Conservation (phyloP, 352 stramenopile species). For the Globisporangium abappressorium region DNA sequence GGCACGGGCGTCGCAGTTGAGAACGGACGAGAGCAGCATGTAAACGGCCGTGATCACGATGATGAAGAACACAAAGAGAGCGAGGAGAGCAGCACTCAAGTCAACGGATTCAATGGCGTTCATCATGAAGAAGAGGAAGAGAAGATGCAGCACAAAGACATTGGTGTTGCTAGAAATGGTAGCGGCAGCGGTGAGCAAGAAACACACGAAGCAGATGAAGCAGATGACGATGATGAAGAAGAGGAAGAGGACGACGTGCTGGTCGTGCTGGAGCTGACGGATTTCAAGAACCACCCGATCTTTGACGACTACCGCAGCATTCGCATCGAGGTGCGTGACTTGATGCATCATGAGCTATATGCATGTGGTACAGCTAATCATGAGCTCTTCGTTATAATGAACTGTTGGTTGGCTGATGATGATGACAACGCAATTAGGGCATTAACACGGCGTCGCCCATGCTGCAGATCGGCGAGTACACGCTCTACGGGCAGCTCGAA, state of each 20-base stretch:
- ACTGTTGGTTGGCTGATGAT: not conserved
- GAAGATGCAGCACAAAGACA: not conserved
- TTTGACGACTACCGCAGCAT: slow-evolving; percentile 64
- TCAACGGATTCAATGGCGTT: not conserved
- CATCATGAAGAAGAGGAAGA: not conserved
- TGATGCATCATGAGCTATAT: not conserved
- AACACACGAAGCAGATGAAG: not conserved
- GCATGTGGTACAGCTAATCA: not conserved
- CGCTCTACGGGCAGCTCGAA: slow-evolving; percentile 60
- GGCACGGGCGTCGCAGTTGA: too few relatives aligned
- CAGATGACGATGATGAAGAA: slow-evolving; percentile 25
- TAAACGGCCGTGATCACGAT: not conserved
- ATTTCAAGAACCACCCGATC: slow-evolving; percentile 82
- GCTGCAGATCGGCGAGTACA: slow-evolving; percentile 71
- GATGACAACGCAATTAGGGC: slow-evolving; percentile 27
- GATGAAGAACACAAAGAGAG: not conserved
- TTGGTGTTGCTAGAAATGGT: not conserved
- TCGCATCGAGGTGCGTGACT: slow-evolving; percentile 50
- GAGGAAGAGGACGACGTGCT: slow-evolving; percentile 64
- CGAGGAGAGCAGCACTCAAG: not conserved
- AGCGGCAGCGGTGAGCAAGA: too few relatives aligned
- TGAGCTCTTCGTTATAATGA: not conserved
- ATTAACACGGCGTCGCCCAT: slow-evolving; percentile 63
- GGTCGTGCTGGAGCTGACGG: slow-evolving; percentile 69
- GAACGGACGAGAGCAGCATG: not conserved